Base-by-base conservation (phyloP, 2,329 filamentous ascomycete genomes). In the Penicillium sp. region DNA sequence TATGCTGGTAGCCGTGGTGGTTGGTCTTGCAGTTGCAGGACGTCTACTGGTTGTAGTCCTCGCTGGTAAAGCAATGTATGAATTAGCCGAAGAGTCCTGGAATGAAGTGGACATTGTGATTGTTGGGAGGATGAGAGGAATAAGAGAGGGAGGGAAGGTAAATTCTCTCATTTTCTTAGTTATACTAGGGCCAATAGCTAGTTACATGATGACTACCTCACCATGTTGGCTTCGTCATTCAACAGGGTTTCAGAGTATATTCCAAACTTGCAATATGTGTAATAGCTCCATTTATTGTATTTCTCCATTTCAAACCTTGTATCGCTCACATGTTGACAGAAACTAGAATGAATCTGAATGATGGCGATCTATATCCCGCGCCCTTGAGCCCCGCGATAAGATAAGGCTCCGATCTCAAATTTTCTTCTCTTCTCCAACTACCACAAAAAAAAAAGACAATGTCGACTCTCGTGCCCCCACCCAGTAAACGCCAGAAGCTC, bases 401-500 rank as follows among this genome's bases (percentile, higher is more conserved):
- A 63, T 63, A 63, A 63, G 52, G 37, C 37, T 14, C 50, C 18
- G 46, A 44, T 37, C 22, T 51, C 45, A 51, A 60, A 58, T 56
- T 59, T 59, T 60, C 58, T 59, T 55, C 52, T 50, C 29, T 56
- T 51, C 53, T 37, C 40, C 44, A 60, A 49, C 45, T 54, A 35
- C 27, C 31, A 41, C 37, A 22, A 25, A 42, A 12, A 20, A 35
- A 51, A 50, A 45, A 31, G 45, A 69, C 33, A 14, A 96, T 96
- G 91, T 85, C 91, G 64, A 96, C 91, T 5, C 77, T 92, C 46
- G 73, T 88, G 6, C 91, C 91, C n/a, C 91, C 90, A 45, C 90
- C 90, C 4, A 92, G 88, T 50, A 97, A 97, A 76, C 85, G 92
- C 59, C 92, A 96, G 71, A 89, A 87, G 74, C 85, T 88, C 48